Conservation (phyloP, 179 eudicot genomes). For the Corrigiola litoralis region DNA sequence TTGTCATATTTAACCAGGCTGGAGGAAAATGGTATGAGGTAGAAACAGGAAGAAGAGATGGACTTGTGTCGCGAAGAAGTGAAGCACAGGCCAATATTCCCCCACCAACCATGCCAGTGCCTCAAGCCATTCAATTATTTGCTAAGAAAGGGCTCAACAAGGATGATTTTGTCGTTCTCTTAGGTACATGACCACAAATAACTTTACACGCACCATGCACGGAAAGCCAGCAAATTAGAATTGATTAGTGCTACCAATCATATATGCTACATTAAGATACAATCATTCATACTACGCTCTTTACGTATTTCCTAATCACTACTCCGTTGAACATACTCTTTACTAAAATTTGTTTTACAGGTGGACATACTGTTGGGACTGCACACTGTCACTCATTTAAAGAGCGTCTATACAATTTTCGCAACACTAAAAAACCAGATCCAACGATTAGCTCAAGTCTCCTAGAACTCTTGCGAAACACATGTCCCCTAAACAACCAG, state of each 20-base stretch:
- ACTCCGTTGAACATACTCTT: background rate
- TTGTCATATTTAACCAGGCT: too few relatives aligned
- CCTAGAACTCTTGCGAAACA: conserved; percentile 8
- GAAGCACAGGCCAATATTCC: conserved; percentile 32
- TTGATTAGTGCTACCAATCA: too few relatives aligned
- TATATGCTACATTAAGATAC: too few relatives aligned
- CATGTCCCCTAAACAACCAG: conserved; percentile 26
- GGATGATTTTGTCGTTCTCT: conserved; percentile 39
- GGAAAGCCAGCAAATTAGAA: too few relatives aligned
- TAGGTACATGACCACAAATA: too few relatives aligned
- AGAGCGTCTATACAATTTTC: conserved; percentile 33
- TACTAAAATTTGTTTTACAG: background rate
- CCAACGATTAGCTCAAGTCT: conserved; percentile 24
- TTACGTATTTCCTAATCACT: too few relatives aligned
- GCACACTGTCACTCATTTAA: conserved; percentile 38
- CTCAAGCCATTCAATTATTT: conserved; percentile 25
- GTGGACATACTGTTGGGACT: conserved; percentile 45
- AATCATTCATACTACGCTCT: too few relatives aligned
- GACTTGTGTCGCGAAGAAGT: conserved; percentile 24
- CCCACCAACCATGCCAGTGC: conserved; percentile 12
- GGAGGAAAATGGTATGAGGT: conserved; percentile 33
- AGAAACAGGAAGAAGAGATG: conserved; percentile 45
- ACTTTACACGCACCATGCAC: too few relatives aligned
- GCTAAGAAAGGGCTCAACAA: conserved; percentile 33
- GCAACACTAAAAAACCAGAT: conserved; percentile 25